Conservation (phyloP, 352 stramenopile genomes). For the Phytophthora pini region DNA sequence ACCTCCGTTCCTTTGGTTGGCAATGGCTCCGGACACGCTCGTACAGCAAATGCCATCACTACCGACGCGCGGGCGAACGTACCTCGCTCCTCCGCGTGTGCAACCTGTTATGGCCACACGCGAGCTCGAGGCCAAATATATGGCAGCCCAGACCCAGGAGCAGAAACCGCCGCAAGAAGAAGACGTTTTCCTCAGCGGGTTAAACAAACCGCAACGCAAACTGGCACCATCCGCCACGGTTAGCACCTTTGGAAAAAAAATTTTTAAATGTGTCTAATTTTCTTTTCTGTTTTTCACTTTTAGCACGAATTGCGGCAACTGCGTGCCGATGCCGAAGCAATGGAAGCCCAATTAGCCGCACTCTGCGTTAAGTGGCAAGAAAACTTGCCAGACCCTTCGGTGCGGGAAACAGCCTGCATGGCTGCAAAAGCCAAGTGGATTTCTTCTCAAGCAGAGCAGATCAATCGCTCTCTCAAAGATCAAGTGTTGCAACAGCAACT, state of each 20-base stretch:
- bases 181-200: constrained; percentile 44
- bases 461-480: constrained; percentile 62
- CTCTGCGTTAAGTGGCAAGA: constrained; percentile 56
- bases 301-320: constrained; percentile 62
- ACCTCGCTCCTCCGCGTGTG: background rate
- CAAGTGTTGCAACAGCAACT: constrained; percentile 71
- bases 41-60: constrained; percentile 23
- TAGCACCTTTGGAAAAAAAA: constrained; percentile 1
- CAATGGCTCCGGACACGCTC: constrained; percentile 30
- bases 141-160: background rate
- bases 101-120: constrained; percentile 1
- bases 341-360: constrained; percentile 49
- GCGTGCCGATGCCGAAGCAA: constrained; percentile 47
- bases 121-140: constrained; percentile 14
- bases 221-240: constrained; percentile 47
- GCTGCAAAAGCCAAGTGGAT: constrained; percentile 67
- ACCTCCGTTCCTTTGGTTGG: background rate
- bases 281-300: background rate
- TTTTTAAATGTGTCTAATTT: background rate
- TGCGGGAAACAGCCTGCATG: constrained; percentile 49
- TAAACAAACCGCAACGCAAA: constrained; percentile 43
- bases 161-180: constrained; percentile 13
- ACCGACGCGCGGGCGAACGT: background rate
- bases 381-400: constrained; percentile 35
- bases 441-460: constrained; percentile 48